phyloP scores from a whole-genome alignment of 495 filamentous ascomycete species.

The Penicillium bialowiezense region DNA sequence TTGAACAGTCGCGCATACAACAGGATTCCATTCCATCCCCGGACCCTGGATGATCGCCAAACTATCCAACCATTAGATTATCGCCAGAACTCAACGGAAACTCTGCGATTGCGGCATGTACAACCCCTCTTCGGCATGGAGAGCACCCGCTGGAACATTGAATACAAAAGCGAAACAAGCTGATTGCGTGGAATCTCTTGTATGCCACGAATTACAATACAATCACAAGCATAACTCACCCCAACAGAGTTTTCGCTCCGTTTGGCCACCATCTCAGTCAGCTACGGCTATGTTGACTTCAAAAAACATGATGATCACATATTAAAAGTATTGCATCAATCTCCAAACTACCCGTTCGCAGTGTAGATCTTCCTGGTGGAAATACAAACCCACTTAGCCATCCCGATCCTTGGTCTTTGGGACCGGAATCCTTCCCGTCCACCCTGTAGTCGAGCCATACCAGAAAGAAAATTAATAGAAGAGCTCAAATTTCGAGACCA shows the following conservation, averaged over 20 bases:
- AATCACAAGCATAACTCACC: too few relatives aligned
- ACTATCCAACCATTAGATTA: neutral
- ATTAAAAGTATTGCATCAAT: neutral
- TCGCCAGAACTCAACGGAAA: neutral
- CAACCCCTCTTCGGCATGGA: slow-evolving; percentile 4
- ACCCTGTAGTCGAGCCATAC: neutral
- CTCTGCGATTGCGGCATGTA: slow-evolving; percentile 2
- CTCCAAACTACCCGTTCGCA: slow-evolving; percentile 5
- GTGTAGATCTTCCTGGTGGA: slow-evolving; percentile 4
- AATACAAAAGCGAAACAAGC: neutral
- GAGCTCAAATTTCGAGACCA: too few relatives aligned
- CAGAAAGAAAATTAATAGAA: neutral
- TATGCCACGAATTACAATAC: neutral
- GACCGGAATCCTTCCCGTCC: slow-evolving; percentile 8
- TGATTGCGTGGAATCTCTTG: too few relatives aligned
- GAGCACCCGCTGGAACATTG: slow-evolving; percentile 11
- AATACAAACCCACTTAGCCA: slow-evolving; percentile 3
- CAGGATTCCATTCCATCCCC: neutral
- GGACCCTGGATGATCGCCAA: neutral
- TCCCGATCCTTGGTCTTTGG: slow-evolving; percentile 11
- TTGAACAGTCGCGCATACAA: neutral
- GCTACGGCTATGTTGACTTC: neutral
- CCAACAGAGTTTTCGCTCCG: too few relatives aligned
- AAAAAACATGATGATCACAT: slow-evolving; percentile 2
- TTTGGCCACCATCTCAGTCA: too few relatives aligned